Conservation (phyloP, 805 yeast genomes). For the Starmerella bacillaris region DNA sequence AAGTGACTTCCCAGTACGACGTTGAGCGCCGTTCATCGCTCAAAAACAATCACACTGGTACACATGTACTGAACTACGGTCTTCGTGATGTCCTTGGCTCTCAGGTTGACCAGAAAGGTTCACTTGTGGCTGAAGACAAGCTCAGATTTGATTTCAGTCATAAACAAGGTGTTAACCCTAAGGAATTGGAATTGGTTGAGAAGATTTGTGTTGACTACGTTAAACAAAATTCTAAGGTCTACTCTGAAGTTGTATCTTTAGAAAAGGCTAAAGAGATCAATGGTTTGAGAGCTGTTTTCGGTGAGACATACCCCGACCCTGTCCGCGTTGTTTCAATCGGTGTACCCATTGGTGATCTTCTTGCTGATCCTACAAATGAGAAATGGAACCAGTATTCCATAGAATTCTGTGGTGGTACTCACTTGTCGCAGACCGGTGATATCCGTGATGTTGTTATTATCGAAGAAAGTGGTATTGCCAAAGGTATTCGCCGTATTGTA, state of each 20-base stretch:
- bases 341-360: constrained; percentile 63
- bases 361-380: constrained; percentile 48
- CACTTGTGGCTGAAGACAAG: constrained; percentile 87
- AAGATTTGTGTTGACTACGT: constrained; percentile 52
- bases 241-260: constrained; percentile 65
- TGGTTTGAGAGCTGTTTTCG: constrained; percentile 94
- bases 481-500: constrained; percentile 95
- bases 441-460: constrained; percentile 75
- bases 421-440: constrained; percentile 79
- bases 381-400: constrained; percentile 68
- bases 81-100: constrained; percentile 74
- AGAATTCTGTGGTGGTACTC: constrained; percentile 99
- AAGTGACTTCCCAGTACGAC: constrained; percentile 71
- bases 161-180: constrained; percentile 59
- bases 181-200: constrained; percentile 64
- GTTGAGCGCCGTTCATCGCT: constrained; percentile 90
- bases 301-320: constrained; percentile 98
- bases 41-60: constrained; percentile 95
- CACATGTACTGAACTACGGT: constrained; percentile 83
- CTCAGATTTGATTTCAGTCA: constrained; percentile 92
- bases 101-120: constrained; percentile 86
- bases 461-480: constrained; percentile 96
- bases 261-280: constrained; percentile 51
- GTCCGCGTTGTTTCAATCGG: constrained; percentile 97
- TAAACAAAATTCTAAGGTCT: constrained; percentile 53